These are phyloP conservation scores for Pleurotus eryngii DNA, from an alignment of 768 basidiomycete species.

Conservation along the genomic window DNA sequence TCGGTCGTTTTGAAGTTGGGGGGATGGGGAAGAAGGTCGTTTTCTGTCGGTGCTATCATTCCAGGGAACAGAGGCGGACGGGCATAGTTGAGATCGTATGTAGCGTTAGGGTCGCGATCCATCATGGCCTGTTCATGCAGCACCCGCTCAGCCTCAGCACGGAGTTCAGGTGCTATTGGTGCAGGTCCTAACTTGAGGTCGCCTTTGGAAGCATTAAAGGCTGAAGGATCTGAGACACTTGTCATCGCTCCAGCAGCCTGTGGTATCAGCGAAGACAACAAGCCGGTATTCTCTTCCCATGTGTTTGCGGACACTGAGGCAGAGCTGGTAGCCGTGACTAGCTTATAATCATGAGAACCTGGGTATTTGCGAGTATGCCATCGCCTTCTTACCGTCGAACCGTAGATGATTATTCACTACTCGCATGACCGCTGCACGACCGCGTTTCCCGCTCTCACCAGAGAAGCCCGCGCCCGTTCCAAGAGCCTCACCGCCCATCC, in stretches of 20 bases:
- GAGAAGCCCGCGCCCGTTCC: conserved; percentile 78
- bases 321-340: conserved; percentile 72
- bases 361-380: background rate
- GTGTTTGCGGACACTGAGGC: conserved; percentile 57
- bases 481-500: conserved; percentile 79
- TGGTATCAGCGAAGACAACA: conserved; percentile 75
- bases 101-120: conserved; percentile 63
- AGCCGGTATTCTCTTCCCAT: conserved; percentile 87
- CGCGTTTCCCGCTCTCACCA: conserved; percentile 79
- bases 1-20: conserved; percentile 81
- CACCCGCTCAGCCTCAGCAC: conserved; percentile 74
- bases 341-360: conserved; percentile 17
- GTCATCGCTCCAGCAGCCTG: conserved; percentile 50
- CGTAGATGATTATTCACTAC: conserved; percentile 92
- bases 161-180: conserved; percentile 77
- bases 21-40: conserved; percentile 80
- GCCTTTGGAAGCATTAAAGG: conserved; percentile 75
- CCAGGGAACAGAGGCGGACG: conserved; percentile 51
- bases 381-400: conserved; percentile 68
- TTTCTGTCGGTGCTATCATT: conserved; percentile 57
- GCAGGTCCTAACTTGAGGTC: conserved; percentile 83
- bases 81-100: conserved; percentile 58
- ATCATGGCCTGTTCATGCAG: conserved; percentile 80
- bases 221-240: conserved; percentile 54
- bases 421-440: conserved; percentile 85